Evolutionary conservation across 371 early-diverging fungal species (phyloP).

Genomic region (Mucor circinelloides): DNA sequence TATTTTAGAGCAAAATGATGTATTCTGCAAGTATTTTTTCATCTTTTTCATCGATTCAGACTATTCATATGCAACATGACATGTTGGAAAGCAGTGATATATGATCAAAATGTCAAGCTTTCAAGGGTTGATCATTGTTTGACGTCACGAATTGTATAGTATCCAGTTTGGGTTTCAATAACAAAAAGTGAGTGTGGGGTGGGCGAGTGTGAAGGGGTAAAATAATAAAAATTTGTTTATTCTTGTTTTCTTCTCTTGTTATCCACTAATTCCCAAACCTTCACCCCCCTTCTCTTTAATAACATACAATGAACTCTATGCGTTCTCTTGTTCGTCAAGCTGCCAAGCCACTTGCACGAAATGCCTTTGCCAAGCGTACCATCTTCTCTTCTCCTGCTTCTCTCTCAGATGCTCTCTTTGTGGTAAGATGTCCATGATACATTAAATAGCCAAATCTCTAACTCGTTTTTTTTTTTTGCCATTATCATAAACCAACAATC

Average conservation of each 20-base stretch:
- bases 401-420: slow-evolving; percentile 70
- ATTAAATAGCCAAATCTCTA: too few species aligned
- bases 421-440: slow-evolving; percentile 46
- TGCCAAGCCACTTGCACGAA: slow-evolving; percentile 29
- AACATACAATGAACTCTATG: slow-evolving; percentile 41
- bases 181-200: background rate
- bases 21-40: background rate
- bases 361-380: slow-evolving; percentile 47
- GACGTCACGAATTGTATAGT: background rate
- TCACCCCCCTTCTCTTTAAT: slow-evolving; percentile 26
- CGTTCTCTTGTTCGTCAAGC: slow-evolving; percentile 49
- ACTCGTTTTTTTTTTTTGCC: background rate
- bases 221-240: slow-evolving; percentile 6
- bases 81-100: background rate
- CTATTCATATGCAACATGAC: background rate
- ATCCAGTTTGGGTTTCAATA: background rate
- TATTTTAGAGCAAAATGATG: background rate
- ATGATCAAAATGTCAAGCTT: background rate
- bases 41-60: background rate
- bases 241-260: slow-evolving; percentile 1
- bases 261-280: slow-evolving; percentile 10
- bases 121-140: background rate
- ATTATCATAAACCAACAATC: background rate
- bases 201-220: slow-evolving; percentile 14
- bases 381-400: slow-evolving; percentile 52